These are phyloP conservation scores for Globisporangium sylvaticum DNA, from an alignment of 352 stramenopile genomes.

Conservation along the genomic window DNA sequence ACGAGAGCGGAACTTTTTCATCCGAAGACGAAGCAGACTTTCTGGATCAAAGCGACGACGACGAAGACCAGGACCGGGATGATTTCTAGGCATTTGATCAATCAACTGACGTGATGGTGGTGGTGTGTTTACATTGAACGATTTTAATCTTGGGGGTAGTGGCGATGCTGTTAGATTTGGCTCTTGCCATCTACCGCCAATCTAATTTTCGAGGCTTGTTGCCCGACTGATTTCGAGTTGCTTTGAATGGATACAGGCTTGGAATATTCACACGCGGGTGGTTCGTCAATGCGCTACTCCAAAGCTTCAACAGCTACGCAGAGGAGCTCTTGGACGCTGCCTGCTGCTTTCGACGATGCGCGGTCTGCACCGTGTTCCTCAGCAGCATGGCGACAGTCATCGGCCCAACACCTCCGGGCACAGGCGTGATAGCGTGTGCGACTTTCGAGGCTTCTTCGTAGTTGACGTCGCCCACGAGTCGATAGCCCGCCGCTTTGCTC, in stretches of 20 bases:
- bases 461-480: slow-evolving; percentile 97
- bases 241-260: background rate
- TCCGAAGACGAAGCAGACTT: slow-evolving; percentile 50
- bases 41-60: background rate
- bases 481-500: slow-evolving; percentile 80
- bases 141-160: background rate
- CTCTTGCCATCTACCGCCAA: background rate
- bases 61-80: background rate
- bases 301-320: background rate
- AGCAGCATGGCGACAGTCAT: slow-evolving; percentile 98
- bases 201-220: background rate
- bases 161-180: background rate
- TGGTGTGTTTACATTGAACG: background rate
- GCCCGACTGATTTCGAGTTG: too few species aligned
- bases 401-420: slow-evolving; percentile 94
- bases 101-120: background rate
- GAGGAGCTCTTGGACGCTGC: background rate
- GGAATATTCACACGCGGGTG: background rate
- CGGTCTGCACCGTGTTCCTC: slow-evolving; percentile 72
- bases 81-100: background rate
- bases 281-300: background rate
- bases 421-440: slow-evolving; percentile 94
- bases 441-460: slow-evolving; percentile 85
- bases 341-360: slow-evolving; percentile 24
- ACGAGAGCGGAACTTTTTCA: slow-evolving; percentile 67